A percentile compares a stretch with the other conserved stretches of the same genome.
Evolutionary conservation across 2,329 filamentous ascomycete species (phyloP).

Genomic region (Fusarium dlaminii): DNA sequence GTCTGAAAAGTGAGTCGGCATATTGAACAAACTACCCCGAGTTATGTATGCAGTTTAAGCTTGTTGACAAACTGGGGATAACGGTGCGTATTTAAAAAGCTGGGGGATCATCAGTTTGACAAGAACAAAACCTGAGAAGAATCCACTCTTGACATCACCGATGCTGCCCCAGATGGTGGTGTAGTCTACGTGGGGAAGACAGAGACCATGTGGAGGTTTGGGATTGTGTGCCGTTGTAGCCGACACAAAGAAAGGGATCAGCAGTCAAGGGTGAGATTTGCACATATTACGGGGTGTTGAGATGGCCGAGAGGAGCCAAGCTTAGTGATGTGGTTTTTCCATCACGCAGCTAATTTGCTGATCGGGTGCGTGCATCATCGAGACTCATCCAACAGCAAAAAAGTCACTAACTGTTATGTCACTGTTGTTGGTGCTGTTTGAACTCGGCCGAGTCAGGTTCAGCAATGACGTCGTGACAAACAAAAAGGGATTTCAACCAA

Average conservation of each 20-base stretch:
- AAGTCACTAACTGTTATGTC: no score
- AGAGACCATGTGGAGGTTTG: slow-evolving; percentile 14
- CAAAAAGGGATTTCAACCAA: background rate
- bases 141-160: slow-evolving; percentile 38
- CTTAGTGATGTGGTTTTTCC: background rate
- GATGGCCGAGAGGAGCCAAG: background rate
- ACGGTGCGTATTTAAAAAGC: slow-evolving; percentile 25
- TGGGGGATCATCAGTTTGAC: background rate
- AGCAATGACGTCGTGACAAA: background rate
- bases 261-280: background rate
- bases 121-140: background rate
- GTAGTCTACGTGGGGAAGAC: background rate
- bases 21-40: slow-evolving; percentile 15
- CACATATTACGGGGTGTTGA: background rate
- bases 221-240: slow-evolving; percentile 26
- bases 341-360: background rate
- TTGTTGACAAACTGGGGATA: background rate
- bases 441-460: background rate
- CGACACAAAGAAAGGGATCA: slow-evolving; percentile 1
- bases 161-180: slow-evolving; percentile 2
- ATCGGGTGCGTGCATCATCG: slow-evolving; percentile 6
- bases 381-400: background rate
- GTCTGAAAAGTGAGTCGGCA: slow-evolving; percentile 49
- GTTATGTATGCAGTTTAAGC: no score
- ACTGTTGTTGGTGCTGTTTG: background rate